Evolutionary conservation across 2,329 filamentous ascomycete species (phyloP).

Genomic region (Ceratocystis destructans): DNA sequence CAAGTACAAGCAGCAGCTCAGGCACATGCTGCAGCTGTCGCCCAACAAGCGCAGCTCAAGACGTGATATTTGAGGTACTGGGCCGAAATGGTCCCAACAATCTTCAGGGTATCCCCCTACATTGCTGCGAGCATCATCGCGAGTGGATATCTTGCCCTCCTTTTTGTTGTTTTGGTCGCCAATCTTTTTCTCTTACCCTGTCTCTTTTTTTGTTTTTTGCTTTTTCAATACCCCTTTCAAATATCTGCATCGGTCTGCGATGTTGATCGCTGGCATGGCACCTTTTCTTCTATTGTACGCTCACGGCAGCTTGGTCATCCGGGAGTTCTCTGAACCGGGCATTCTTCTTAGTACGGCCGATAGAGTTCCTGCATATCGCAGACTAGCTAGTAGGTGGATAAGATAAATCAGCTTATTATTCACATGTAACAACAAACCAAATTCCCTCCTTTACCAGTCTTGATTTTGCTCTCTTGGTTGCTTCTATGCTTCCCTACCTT

Average conservation of each 20-base stretch:
- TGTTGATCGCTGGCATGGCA: neutral
- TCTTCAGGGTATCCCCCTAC: neutral
- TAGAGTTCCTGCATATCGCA: neutral
- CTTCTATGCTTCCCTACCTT: neutral
- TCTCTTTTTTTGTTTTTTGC: conserved; percentile 10
- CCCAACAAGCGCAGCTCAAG: conserved; percentile 15
- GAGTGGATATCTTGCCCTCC: neutral
- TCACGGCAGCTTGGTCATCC: neutral
- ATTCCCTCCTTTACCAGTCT: neutral
- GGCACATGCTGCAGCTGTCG: conserved; percentile 7
- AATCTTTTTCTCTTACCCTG: conserved; percentile 13
- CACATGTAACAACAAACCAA: neutral
- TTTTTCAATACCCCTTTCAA: conserved; percentile 13
- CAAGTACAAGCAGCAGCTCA: conserved; percentile 8
- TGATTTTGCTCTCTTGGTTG: conserved; percentile 20
- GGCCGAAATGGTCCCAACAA: neutral
- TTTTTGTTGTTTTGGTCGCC: conserved; percentile 13
- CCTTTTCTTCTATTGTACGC: neutral
- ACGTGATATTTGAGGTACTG: neutral
- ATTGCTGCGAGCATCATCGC: neutral
- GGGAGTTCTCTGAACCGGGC: neutral
- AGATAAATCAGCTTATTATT: neutral
- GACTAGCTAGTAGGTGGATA: neutral
- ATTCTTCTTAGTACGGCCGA: neutral
- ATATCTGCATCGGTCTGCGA: neutral